Percentiles rank a stretch among this genome's conserved stretches.
Evolutionary conservation across 1,284 basidiomycete species (phyloP).

Genomic region (Puccinia hordei): DNA sequence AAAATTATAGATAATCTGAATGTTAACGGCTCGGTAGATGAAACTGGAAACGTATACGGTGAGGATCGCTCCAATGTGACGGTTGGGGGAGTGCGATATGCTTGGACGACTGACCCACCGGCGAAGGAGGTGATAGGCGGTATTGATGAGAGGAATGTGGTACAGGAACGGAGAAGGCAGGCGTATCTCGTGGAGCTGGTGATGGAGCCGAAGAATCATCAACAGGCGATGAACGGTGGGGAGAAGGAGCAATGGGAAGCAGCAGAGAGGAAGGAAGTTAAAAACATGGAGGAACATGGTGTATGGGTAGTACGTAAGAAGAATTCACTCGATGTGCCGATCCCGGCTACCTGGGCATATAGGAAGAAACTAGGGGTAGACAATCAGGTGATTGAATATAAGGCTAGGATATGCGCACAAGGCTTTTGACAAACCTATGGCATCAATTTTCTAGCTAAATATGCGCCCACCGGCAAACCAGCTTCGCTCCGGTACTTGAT

Average conservation of each 20-base stretch:
- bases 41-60: no score
- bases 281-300: not conserved
- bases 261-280: not conserved
- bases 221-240: not conserved
- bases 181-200: no score
- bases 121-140: no score
- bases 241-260: not conserved
- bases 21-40: no score
- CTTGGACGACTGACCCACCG: no score
- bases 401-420: not conserved
- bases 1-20: no score
- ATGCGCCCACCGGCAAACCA: not conserved
- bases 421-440: not conserved
- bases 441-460: not conserved
- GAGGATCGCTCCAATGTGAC: no score
- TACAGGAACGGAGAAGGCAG: no score
- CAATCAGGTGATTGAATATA: not conserved
- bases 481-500: not conserved
- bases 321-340: not conserved
- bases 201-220: no score
- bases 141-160: no score
- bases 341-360: not conserved
- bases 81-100: no score
- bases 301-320: not conserved
- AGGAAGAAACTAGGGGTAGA: not conserved